Evolutionary conservation across 345 rosid species (phyloP), one percentile per base, ranked within the genome.

Genomic region (Rhizophora mangle): DNA sequence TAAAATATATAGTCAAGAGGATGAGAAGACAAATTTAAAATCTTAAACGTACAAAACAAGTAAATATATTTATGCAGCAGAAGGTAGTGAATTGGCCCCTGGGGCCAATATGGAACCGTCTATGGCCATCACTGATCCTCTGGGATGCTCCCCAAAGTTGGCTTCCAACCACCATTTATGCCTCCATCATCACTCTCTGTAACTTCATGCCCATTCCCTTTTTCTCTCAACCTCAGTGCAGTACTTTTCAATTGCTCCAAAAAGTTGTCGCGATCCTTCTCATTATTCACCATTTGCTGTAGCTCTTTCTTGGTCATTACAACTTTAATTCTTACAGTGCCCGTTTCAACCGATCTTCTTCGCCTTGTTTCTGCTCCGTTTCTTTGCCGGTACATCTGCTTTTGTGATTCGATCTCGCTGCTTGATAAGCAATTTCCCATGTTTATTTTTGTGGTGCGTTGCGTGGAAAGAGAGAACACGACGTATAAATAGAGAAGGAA

Each of bases 301-400:
- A 92, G 80, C 69, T 92, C 96, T 68, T 85, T 68, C 74, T 74
- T 85, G 1, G 89, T 89, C 79, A 86, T 83, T 83, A 84, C 64
- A 13, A 89, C 76, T 64, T 78, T 85, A 16, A 91, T 64, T 83
- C 91, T 87, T 76, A 78, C 79, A 26, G 75, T 79, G 37, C 76
- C 83, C 32, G 21, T 19, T 36, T 20, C 64, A 19, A 19, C 8
- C 13, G 37, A 34, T n/a, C 47, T 20, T 36, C 64, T 36, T 19
- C 9, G 24, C 10, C 4, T 20, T 39, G 34, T 62, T 49, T 74
- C 78, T 13, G 24, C 30, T 34, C 24, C 60, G 55, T 68, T 16
- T 26, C 11, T 8, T 43, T 32, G 31, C 54, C 47, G n/a, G 24
- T 27, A n/a, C 34, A 24, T 70, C n/a, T 43, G 68, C 49, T 69